Base-by-base conservation (phyloP, 2,329 filamentous ascomycete species). In the Talaromyces sp. region DNA sequence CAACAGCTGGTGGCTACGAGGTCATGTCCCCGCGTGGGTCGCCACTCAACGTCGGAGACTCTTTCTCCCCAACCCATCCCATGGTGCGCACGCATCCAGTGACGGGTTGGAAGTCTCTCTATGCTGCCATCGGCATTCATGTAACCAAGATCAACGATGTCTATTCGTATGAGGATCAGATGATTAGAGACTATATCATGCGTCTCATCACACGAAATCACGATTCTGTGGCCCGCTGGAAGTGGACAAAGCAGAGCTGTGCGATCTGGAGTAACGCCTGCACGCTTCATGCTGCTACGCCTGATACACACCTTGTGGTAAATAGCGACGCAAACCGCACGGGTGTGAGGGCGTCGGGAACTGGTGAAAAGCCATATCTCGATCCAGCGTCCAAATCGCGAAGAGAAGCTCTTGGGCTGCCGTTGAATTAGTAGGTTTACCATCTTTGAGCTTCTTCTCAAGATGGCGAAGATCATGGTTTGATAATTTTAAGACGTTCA, bases 61-160 rank as follows among this genome's bases (percentile, higher is more conserved):
- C 80, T 0, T 71, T 87, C n/a, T 74, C 73, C 27, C 79, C 84
- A 0, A 72, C 79, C 0, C 85, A 87, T 66, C 84, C 84, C 0
- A 79, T 87, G 1, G 77, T 87, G 5, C 79, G 85, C n/a, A 87
- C 85, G 1, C 87, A 88, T 65, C 85, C 85, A 0, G 85, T 87
- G 1, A 87, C 85, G 0, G 85, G 85, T 0, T 87, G 85, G 85
- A 87, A 86, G 73, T 81, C 78, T 61, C 74, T 86, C 16, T 85
- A 77, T 61, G 77, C 73, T 4, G 56, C 40, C 12, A 71, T 82
- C 12, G 80, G 80, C 0, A 71, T 74, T 30, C 76, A 76, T 56
- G 70, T 76, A 0, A 68, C 70, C 56, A 55, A 66, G 30, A 79
- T 83, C 70, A 81, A 82, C 54, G 80, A 75, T 34, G 61, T 83